Conservation (phyloP, 139 green algal species). For the Chlorella ohadii region DNA sequence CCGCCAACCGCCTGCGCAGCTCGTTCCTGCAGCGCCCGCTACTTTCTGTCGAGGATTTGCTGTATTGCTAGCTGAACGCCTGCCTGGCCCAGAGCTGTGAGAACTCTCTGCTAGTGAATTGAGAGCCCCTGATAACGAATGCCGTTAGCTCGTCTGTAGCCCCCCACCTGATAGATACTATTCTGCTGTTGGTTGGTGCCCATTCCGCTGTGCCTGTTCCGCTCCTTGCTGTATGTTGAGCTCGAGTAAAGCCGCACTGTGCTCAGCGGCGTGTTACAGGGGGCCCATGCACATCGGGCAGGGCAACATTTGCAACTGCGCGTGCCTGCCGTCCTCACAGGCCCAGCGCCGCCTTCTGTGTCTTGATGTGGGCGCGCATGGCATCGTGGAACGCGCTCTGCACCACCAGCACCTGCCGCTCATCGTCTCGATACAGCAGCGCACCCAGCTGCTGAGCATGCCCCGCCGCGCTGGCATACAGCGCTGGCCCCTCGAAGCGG, state of each 20-base stretch:
- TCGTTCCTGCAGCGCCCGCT: constrained; percentile 41
- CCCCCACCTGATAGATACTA: too few relatives aligned
- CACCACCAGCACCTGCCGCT: constrained; percentile 38
- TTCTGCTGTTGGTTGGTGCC: too few relatives aligned
- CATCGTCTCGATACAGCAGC: constrained; percentile 60
- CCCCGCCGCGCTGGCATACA: constrained; percentile 53
- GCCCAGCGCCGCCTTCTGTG: constrained; percentile 41
- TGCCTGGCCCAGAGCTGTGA: too few relatives aligned
- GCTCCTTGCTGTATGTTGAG: too few relatives aligned
- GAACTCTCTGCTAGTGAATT: too few relatives aligned
- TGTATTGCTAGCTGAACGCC: neutral
- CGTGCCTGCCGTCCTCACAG: constrained; percentile 6
- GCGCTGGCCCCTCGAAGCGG: constrained; percentile 65
- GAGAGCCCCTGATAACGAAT: too few relatives aligned
- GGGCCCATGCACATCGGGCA: too few relatives aligned
- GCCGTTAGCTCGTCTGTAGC: too few relatives aligned
- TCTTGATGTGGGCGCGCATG: constrained; percentile 42
- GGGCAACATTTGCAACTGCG: neutral
- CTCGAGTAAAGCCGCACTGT: too few relatives aligned
- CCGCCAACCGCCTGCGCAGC: constrained; percentile 4
- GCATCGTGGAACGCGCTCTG: constrained; percentile 17
- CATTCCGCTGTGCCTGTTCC: too few relatives aligned
- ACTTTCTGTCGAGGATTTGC: constrained; percentile 3
- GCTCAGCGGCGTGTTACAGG: too few relatives aligned
- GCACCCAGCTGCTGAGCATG: constrained; percentile 49